Conservation (phyloP, 2,329 filamentous ascomycete species). For the Seiridium unicorne region DNA sequence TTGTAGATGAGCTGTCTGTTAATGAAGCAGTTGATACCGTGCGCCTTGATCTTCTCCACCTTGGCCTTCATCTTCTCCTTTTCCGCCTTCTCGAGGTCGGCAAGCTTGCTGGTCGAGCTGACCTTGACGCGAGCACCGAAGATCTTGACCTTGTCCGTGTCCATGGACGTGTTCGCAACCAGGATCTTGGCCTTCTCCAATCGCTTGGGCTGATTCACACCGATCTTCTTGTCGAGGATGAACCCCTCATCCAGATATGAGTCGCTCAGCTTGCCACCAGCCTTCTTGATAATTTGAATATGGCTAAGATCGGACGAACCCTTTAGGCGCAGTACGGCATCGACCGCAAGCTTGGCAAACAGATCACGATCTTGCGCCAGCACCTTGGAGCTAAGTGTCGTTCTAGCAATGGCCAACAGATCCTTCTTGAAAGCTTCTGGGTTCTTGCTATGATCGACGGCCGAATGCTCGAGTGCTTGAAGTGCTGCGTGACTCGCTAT, state of each 20-base stretch:
- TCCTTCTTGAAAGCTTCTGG: constrained; percentile 84
- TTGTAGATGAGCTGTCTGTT: constrained; percentile 99
- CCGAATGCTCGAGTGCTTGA: constrained; percentile 76
- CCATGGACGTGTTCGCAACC: constrained; percentile 97
- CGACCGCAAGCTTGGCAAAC: constrained; percentile 84
- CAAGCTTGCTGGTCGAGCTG: constrained; percentile 90
- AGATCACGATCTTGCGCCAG: constrained; percentile 90
- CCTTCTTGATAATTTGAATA: constrained; percentile 99
- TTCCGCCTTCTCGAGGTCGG: constrained; percentile 97
- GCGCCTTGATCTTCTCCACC: constrained; percentile 97
- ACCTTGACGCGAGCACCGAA: constrained; percentile 98
- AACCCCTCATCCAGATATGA: constrained; percentile 98
- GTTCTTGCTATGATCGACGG: constrained; percentile 87
- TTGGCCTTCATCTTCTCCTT: constrained; percentile 99
- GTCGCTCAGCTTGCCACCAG: constrained; percentile 93
- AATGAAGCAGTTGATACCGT: constrained; percentile 99
- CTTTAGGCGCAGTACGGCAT: constrained; percentile 87
- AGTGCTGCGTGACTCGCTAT: constrained; percentile 92
- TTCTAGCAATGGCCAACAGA: constrained; percentile 85
- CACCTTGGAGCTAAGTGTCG: constrained; percentile 96
- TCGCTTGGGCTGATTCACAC: constrained; percentile 96
- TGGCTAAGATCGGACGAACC: constrained; percentile 92
- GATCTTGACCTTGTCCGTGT: constrained; percentile 99
- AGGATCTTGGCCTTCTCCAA: constrained; percentile 98
- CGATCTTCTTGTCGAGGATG: constrained; percentile 98